Conservation (phyloP, 805 yeast species). For the Metschnikowia arizonensis region DNA sequence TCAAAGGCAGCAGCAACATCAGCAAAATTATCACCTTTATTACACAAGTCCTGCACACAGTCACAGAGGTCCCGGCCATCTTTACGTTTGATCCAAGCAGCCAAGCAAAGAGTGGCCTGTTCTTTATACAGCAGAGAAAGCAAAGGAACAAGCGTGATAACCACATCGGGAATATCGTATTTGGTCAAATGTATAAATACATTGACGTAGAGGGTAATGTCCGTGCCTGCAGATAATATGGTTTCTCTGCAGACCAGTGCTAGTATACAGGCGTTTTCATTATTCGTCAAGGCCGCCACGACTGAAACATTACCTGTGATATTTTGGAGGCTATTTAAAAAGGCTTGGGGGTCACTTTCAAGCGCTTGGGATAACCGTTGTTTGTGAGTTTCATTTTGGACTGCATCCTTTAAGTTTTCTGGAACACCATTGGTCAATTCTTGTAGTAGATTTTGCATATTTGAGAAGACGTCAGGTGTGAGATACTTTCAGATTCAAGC, state of each 20-base stretch:
- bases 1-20: slow-evolving; percentile 11
- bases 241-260: neutral
- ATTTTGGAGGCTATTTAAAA: neutral
- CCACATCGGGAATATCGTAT: neutral
- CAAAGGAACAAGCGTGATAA: slow-evolving; percentile 6
- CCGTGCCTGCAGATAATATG: neutral
- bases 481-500: too few species aligned
- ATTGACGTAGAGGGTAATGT: slow-evolving; percentile 1
- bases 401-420: neutral
- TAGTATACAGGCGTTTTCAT: neutral
- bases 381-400: neutral
- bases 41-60: neutral
- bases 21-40: neutral
- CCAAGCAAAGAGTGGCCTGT: neutral
- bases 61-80: neutral
- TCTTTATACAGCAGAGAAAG: neutral
- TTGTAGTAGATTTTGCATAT: neutral
- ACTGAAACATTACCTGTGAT: neutral
- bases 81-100: neutral
- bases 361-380: neutral
- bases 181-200: slow-evolving; percentile 7
- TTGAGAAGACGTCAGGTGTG: neutral
- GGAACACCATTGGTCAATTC: neutral
- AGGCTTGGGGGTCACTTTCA: neutral
- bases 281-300: neutral